Evolutionary conservation across 305 asterid species (phyloP).

Genomic region (Fraxinus sp.): DNA sequence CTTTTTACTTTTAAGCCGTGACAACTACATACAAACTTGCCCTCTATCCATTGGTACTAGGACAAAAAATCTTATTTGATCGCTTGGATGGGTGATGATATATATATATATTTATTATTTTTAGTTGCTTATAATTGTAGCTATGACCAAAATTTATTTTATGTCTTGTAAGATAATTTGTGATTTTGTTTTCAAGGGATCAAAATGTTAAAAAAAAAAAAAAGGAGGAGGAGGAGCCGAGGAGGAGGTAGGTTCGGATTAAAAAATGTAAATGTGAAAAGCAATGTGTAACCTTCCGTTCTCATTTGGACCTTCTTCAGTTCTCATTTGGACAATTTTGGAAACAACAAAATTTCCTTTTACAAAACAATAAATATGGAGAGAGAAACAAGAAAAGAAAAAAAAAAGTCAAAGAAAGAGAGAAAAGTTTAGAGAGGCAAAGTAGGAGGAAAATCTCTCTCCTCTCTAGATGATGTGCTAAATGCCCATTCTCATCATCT

Average conservation of each 20-base stretch:
- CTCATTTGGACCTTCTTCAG: too few species aligned
- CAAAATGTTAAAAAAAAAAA: not conserved
- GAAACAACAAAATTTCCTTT: not conserved
- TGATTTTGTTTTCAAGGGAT: not conserved
- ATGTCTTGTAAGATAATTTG: not conserved
- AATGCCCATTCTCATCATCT: not conserved
- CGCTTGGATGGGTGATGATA: not conserved
- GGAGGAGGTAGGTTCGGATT: not conserved
- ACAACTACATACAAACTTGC: not conserved
- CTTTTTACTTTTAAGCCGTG: not conserved
- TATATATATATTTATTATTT: too few species aligned
- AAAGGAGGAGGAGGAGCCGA: too few species aligned
- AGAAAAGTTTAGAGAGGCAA: not conserved
- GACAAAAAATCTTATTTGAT: not conserved
- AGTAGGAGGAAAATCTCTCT: not conserved
- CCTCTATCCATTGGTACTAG: not conserved
- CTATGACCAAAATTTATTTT: not conserved
- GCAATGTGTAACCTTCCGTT: not conserved
- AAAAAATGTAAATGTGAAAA: not conserved
- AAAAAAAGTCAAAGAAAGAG: not conserved
- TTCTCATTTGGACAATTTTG: not conserved
- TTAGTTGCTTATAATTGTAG: too few species aligned
- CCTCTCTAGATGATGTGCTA: not conserved
- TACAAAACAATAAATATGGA: not conserved
- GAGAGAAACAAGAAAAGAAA: not conserved